These are phyloP conservation scores for Dryas integrifolia DNA, from an alignment of 331 rosid genomes.

Conservation along the genomic window DNA sequence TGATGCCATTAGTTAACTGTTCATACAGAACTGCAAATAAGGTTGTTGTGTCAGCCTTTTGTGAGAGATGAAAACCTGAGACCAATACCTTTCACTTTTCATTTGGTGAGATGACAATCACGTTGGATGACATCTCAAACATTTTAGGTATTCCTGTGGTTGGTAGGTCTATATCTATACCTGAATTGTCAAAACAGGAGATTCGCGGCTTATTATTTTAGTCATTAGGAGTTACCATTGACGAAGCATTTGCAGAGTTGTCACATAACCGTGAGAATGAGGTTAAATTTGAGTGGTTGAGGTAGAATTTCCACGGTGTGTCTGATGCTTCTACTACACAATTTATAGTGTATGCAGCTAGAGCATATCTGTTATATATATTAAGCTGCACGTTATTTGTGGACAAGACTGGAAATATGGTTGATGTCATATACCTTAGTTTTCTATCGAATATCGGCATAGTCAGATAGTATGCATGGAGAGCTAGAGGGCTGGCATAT, in stretches of 20 bases:
- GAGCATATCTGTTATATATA: not conserved
- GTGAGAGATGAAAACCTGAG: not conserved
- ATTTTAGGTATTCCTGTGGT: not conserved
- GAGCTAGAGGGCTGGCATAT: not conserved
- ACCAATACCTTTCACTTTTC: not conserved
- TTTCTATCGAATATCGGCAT: not conserved
- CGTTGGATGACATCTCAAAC: not conserved
- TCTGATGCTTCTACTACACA: not conserved
- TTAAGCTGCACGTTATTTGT: not conserved
- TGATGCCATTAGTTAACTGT: not conserved
- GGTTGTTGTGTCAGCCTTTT: not conserved
- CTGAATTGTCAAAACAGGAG: no score
- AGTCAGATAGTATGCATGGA: not conserved
- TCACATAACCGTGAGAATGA: not conserved
- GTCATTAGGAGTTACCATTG: not conserved
- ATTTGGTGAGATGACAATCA: not conserved
- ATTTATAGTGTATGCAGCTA: not conserved
- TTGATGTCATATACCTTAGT: not conserved
- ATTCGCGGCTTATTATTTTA: no score
- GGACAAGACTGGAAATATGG: conserved; percentile 2
- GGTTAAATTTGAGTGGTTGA: not conserved
- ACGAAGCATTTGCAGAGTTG: not conserved
- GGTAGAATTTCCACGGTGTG: not conserved
- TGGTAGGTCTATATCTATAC: no score
- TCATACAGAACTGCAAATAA: not conserved